A percentile compares a stretch with the other conserved stretches of the same genome.
Evolutionary conservation across 2,329 filamentous ascomycete species (phyloP).

Genomic region (Thielaviopsis ethacetica): DNA sequence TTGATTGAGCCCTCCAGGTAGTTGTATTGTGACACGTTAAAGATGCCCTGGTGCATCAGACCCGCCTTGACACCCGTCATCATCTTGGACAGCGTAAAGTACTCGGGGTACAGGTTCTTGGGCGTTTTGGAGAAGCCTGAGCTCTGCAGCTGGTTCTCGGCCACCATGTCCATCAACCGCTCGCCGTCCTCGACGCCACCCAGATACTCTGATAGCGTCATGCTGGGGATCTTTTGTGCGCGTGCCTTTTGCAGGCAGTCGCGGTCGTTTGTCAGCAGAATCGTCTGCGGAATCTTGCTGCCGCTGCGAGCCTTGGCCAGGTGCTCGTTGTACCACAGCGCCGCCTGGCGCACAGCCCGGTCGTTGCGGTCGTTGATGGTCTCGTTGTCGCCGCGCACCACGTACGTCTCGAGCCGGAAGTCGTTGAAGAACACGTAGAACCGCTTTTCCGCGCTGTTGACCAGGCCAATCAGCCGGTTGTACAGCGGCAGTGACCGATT

Average conservation of each 20-base stretch:
- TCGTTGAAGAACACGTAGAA: slow-evolving; percentile 99
- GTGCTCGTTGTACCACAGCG: slow-evolving; percentile 82
- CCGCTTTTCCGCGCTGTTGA: slow-evolving; percentile 89
- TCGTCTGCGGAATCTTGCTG: slow-evolving; percentile 52
- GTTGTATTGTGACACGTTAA: slow-evolving; percentile 95
- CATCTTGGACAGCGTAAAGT: slow-evolving; percentile 78
- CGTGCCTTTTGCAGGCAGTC: slow-evolving; percentile 74
- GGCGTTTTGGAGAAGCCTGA: slow-evolving; percentile 40
- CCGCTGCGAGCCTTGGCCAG: slow-evolving; percentile 43
- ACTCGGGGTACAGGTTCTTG: slow-evolving; percentile 73
- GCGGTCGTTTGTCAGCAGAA: slow-evolving; percentile 88
- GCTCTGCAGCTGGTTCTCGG: slow-evolving; percentile 54
- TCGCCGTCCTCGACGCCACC: slow-evolving; percentile 68
- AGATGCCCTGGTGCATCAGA: slow-evolving; percentile 81
- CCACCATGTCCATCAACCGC: slow-evolving; percentile 83
- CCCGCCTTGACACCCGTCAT: slow-evolving; percentile 85
- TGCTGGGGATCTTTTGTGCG: slow-evolving; percentile 53
- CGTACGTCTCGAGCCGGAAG: slow-evolving; percentile 82
- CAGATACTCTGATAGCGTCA: slow-evolving; percentile 64
- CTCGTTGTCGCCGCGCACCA: slow-evolving; percentile 58
- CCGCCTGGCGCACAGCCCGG: slow-evolving; percentile 69
- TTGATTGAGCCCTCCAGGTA: slow-evolving; percentile 89
- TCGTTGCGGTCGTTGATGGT: slow-evolving; percentile 95
- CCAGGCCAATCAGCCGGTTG: slow-evolving; percentile 77
- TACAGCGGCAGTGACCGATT: slow-evolving; percentile 89